Conservation (phyloP, 2,329 filamentous ascomycete species). For the Penicillium decumbens region DNA sequence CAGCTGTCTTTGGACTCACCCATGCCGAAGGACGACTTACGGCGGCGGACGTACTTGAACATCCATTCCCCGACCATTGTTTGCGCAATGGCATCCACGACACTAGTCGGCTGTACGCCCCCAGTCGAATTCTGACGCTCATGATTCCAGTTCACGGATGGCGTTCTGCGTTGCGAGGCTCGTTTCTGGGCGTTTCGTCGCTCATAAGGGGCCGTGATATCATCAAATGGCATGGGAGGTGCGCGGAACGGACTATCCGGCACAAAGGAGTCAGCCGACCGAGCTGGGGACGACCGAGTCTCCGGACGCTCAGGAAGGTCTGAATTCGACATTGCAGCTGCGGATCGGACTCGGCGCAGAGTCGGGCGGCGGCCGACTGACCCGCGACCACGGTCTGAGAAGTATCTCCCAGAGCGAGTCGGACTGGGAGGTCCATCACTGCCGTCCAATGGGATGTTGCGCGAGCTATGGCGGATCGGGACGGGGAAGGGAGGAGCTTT, state of each 20-base stretch:
- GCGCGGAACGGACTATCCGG: conserved; percentile 58
- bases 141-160: conserved; percentile 29
- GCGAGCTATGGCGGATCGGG: conserved; percentile 80
- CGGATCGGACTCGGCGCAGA: conserved; percentile 80
- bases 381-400: conserved; percentile 52
- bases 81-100: conserved; percentile 94
- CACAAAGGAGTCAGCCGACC: conserved; percentile 63
- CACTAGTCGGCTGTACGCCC: conserved; percentile 65
- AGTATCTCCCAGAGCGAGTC: conserved; percentile 57
- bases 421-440: conserved; percentile 78
- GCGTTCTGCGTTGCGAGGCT: conserved; percentile 20
- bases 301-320: conserved; percentile 45
- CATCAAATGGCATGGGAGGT: conserved; percentile 68
- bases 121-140: conserved; percentile 48
- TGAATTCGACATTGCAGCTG: conserved; percentile 61
- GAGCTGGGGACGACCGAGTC: conserved; percentile 48
- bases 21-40: conserved; percentile 89
- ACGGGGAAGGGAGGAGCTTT: conserved; percentile 79
- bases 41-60: conserved; percentile 49
- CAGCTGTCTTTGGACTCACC: conserved; percentile 44
- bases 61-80: conserved; percentile 88
- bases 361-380: conserved; percentile 55
- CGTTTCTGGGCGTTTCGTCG: conserved; percentile 26
- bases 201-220: conserved; percentile 54
- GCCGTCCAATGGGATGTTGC: conserved; percentile 61